Evolutionary conservation across 306 rosid species (phyloP).

Genomic region (Canavalia gladiata): DNA sequence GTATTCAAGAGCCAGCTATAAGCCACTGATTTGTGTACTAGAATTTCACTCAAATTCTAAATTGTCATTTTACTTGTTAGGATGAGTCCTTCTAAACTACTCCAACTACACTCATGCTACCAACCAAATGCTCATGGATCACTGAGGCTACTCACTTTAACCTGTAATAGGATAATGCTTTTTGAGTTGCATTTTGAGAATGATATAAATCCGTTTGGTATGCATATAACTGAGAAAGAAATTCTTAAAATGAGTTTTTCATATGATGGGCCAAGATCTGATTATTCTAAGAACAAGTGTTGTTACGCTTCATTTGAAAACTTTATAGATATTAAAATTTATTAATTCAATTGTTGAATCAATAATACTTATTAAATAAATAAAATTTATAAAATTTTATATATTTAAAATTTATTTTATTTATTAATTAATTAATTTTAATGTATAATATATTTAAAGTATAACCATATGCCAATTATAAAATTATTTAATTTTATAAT

Average conservation of each 20-base stretch:
- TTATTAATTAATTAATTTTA: not conserved
- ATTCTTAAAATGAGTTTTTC: not conserved
- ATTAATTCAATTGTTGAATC: not conserved
- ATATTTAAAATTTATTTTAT: not conserved
- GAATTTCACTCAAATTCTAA: conserved; percentile 29
- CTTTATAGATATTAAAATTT: not conserved
- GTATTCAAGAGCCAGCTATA: conserved; percentile 41
- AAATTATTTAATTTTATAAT: not conserved
- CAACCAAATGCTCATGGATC: conserved; percentile 25
- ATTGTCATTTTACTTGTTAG: conserved; percentile 35
- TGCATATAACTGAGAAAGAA: not conserved
- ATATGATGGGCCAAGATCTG: not conserved
- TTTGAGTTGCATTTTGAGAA: conserved; percentile 26
- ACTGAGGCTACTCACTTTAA: not conserved
- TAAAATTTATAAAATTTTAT: no score
- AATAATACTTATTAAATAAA: not conserved
- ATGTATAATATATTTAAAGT: not conserved
- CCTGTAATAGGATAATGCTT: conserved; percentile 15
- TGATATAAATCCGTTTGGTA: not conserved
- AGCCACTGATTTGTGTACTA: conserved; percentile 37
- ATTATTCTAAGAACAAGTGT: not conserved
- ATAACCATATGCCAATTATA: not conserved
- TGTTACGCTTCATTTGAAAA: not conserved
- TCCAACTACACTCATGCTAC: conserved; percentile 29
- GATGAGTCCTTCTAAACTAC: conserved; percentile 20